phyloP scores from a whole-genome alignment of 306 rosid genomes.

The Cicer yamashitae region DNA sequence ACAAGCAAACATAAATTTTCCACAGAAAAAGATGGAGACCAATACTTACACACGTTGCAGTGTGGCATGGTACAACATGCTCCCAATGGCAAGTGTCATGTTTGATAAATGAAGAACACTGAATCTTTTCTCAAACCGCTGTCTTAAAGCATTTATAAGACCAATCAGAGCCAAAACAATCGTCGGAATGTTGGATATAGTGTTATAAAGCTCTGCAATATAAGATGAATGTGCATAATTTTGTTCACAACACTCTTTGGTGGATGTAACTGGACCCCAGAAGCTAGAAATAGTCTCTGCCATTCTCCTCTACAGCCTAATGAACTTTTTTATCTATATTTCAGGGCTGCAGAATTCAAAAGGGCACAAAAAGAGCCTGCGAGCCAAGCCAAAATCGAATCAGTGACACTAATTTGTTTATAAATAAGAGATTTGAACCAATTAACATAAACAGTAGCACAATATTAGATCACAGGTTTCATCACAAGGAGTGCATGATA shows the following conservation, averaged over 20 bases:
- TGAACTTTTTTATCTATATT: conserved; percentile 27
- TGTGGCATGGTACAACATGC: conserved; percentile 90
- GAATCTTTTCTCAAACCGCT: conserved; percentile 93
- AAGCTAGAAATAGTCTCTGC: conserved; percentile 72
- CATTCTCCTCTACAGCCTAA: conserved; percentile 56
- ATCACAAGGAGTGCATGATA: conserved; percentile 8
- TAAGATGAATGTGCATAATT: conserved; percentile 73
- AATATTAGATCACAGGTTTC: background rate
- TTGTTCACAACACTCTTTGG: conserved; percentile 83
- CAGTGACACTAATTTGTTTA: background rate
- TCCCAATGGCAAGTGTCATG: conserved; percentile 89
- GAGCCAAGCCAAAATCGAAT: conserved; percentile 37
- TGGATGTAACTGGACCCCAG: conserved; percentile 95
- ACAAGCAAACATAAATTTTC: conserved; percentile 12
- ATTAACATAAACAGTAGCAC: conserved; percentile 1
- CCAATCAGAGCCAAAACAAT: conserved; percentile 85
- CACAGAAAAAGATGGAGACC: conserved; percentile 7
- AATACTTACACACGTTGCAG: conserved; percentile 78
- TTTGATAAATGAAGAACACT: conserved; percentile 83
- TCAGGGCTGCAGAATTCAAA: conserved; percentile 42
- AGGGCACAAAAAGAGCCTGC: conserved; percentile 31
- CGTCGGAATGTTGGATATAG: conserved; percentile 77
- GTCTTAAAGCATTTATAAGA: conserved; percentile 84
- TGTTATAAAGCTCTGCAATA: conserved; percentile 86
- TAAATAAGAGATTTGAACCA: background rate